Conservation (phyloP, 2,329 filamentous ascomycete genomes). For the Pseudogymnoascus sp. region DNA sequence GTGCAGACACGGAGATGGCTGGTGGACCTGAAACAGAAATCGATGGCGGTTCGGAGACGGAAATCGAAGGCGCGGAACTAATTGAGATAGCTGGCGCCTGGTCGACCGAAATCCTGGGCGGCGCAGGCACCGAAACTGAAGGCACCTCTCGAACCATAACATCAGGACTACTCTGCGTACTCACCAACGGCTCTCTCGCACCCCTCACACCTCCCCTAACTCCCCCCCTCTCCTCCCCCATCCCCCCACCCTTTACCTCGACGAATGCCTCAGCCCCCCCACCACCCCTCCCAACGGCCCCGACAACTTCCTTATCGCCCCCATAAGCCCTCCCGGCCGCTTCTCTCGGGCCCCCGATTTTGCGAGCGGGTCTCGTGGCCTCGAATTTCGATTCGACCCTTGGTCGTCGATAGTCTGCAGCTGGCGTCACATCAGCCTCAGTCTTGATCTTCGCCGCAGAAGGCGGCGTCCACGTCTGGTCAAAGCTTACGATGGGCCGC, state of each 20-base stretch:
- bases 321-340: not conserved
- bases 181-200: not conserved
- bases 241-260: not conserved
- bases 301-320: not conserved
- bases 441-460: slow-evolving; percentile 42
- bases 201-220: not conserved
- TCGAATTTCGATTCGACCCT: slow-evolving; percentile 2
- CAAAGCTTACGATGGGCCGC: slow-evolving; percentile 95
- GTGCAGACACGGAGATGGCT: slow-evolving; percentile 41
- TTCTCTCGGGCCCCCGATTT: not conserved
- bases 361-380: not conserved
- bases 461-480: slow-evolving; percentile 65
- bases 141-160: not conserved
- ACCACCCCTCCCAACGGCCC: not conserved
- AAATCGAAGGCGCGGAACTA: slow-evolving; percentile 24
- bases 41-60: slow-evolving; percentile 22
- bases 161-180: not conserved
- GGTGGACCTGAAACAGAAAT: slow-evolving; percentile 21
- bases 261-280: not conserved
- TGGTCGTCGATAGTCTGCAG: slow-evolving; percentile 24
- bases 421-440: slow-evolving; percentile 57
- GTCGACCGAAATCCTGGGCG: not conserved
- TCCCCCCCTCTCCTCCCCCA: not conserved
- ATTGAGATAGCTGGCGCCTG: not conserved
- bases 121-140: not conserved